Conservation (phyloP, 2,329 filamentous ascomycete genomes). For the Aschersonia sp. region DNA sequence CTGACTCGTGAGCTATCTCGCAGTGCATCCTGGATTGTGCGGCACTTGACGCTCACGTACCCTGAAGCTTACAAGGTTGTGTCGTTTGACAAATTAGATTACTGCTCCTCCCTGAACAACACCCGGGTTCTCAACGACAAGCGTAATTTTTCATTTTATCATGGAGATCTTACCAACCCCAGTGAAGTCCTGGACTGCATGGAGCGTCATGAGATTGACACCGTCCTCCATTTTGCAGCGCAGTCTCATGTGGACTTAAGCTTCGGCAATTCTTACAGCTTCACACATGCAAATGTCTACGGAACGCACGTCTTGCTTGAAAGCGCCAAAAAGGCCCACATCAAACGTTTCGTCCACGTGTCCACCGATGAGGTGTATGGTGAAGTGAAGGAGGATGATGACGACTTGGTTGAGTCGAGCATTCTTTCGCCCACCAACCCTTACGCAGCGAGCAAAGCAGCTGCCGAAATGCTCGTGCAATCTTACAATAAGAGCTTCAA, state of each 20-base stretch:
- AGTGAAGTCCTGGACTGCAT: conserved; percentile 57
- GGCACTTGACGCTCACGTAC: conserved; percentile 64
- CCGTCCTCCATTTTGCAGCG: conserved; percentile 74
- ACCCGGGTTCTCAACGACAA: conserved; percentile 52
- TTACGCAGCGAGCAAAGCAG: conserved; percentile 68
- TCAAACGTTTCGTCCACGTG: conserved; percentile 66
- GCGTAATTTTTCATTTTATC: conserved; percentile 65
- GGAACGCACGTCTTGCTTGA: conserved; percentile 75
- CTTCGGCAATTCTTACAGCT: conserved; percentile 70
- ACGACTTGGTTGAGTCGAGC: conserved; percentile 59
- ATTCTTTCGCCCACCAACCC: conserved; percentile 70
- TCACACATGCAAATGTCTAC: conserved; percentile 70
- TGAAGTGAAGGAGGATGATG: conserved; percentile 58
- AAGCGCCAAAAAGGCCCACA: conserved; percentile 55
- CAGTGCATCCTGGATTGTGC: conserved; percentile 71
- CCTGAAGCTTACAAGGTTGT: conserved; percentile 62
- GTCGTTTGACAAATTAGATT: conserved; percentile 76
- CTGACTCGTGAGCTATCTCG: neutral
- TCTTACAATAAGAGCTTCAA: conserved; percentile 78
- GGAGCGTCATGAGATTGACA: conserved; percentile 59
- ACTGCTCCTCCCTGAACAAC: conserved; percentile 71
- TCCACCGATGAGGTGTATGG: conserved; percentile 81
- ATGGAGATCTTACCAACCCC: conserved; percentile 64
- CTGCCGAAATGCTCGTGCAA: conserved; percentile 74
- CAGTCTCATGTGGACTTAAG: conserved; percentile 73